Conservation (phyloP, 2,329 filamentous ascomycete species). For the Reticulascus tulasneorum region DNA sequence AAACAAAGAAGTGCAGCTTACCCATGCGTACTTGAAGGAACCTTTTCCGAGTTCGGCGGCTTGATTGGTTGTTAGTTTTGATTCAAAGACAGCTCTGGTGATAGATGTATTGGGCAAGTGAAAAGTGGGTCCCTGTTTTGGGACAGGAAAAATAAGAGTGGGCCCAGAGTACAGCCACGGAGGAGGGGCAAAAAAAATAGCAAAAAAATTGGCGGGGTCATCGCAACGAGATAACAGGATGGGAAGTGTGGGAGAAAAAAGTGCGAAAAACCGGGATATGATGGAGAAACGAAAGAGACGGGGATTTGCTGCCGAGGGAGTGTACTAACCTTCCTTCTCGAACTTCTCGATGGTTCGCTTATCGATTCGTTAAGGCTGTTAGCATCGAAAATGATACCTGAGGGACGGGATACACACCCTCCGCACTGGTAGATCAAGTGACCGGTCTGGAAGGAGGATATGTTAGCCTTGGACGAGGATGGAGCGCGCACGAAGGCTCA, state of each 20-base stretch:
- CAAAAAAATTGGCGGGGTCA: constrained; percentile 5
- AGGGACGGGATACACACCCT: constrained; percentile 43
- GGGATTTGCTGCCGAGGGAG: constrained; percentile 3
- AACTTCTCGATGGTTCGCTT: constrained; percentile 99
- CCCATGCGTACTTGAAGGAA: constrained; percentile 97
- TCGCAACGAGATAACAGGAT: not conserved
- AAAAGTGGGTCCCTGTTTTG: not conserved
- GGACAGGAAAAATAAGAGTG: constrained; percentile 7
- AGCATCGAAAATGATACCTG: not conserved
- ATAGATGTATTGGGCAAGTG: no score
- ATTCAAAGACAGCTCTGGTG: no score
- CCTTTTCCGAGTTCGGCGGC: constrained; percentile 99
- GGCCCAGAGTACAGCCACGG: constrained; percentile 2
- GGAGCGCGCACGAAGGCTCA: no score
- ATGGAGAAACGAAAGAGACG: constrained; percentile 11
- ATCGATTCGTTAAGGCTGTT: constrained; percentile 65
- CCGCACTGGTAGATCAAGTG: constrained; percentile 99
- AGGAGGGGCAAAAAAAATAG: not conserved
- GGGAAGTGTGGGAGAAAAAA: constrained; percentile 14
- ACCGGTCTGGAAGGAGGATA: constrained; percentile 52
- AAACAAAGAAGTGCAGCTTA: not conserved
- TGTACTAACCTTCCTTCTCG: constrained; percentile 93
- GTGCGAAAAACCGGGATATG: constrained; percentile 16
- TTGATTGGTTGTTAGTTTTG: constrained; percentile 58
- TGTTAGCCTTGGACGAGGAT: constrained; percentile 19